A percentile compares a stretch with the other conserved stretches of the same genome.
Conservation (phyloP, 2,329 filamentous ascomycete species). For the Xylariaceae sp. region DNA sequence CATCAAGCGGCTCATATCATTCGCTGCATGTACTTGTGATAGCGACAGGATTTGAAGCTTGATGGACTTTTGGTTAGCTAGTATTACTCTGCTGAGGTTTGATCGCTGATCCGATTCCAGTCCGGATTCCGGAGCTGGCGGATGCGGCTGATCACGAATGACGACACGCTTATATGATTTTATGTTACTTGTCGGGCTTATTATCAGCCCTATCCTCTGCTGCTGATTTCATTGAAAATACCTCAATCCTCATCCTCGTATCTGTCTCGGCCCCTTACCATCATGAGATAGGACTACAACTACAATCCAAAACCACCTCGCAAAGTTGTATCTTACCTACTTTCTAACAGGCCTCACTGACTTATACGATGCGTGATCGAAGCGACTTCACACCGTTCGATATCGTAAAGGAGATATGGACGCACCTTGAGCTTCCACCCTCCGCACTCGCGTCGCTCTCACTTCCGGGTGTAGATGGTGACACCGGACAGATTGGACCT, state of each 20-base stretch:
- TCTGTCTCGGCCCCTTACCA: too few relatives aligned
- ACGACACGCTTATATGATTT: too few relatives aligned
- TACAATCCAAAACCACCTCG: too few relatives aligned
- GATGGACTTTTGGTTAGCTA: not conserved
- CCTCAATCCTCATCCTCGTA: too few relatives aligned
- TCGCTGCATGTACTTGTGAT: not conserved
- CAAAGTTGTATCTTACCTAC: too few relatives aligned
- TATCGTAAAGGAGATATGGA: constrained; percentile 21
- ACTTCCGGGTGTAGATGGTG: constrained; percentile 6
- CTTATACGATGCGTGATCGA: constrained; percentile 7
- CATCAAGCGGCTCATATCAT: not conserved
- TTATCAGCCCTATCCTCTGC: too few relatives aligned
- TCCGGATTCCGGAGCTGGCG: constrained; percentile 8
- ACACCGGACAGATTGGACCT: constrained; percentile 25
- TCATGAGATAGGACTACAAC: too few relatives aligned
- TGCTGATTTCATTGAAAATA: too few relatives aligned
- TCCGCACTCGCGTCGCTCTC: constrained; percentile 16
- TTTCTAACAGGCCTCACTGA: too few relatives aligned
- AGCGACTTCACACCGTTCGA: constrained; percentile 7
- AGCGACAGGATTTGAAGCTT: not conserved
- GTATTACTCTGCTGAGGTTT: not conserved
- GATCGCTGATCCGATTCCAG: not conserved
- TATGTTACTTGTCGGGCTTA: too few relatives aligned
- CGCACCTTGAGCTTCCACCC: constrained; percentile 15
- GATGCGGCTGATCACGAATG: constrained; percentile 5